Base-by-base conservation (phyloP, 495 filamentous ascomycete genomes). In the Tuber calosporum region DNA sequence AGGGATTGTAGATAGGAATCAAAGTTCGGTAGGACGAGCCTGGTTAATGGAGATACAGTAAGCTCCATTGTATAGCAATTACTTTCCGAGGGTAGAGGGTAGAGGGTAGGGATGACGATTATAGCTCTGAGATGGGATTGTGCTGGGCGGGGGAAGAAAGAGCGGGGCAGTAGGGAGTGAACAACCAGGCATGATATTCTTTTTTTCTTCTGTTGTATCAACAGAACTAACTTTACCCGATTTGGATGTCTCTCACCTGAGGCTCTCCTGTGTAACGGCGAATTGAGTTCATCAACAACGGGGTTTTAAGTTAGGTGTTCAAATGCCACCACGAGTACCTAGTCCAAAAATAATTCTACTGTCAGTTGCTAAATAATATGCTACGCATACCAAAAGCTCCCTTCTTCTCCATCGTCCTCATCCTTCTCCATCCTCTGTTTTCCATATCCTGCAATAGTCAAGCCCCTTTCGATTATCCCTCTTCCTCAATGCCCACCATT, bases 401-500 rank as follows among this genome's bases (percentile, higher is more conserved):
- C 11, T 19, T 58, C n/a, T 66, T 30, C 66, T 73, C 70, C 41
- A 68, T 40, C 38, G 19, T 36, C 39, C 68, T 70, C 69, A 66
- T 69, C 42, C 26, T 39, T 45, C 66, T 43, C 26, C n/a, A 42
- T 37, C 62, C 30, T 20, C 58, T 41, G 13, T 58, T 58, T 30
- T 30, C n/a, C 48, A 26, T 15, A n/a, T 58, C 48, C 30, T 41
- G 67, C 9, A 30, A 41, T 15, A n/a, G n/a, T 13, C 66, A 39
- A 39, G 17, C 71, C 53, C 34, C 39, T 34, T 8, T 40, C 72
- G 19, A 40, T 73, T 69, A 34, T 4, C 38, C 71, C 34, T 30
- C n/a, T 58, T 58, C 83, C 73, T 83, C 83, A 36, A 40, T 74
- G 40, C 68, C 76, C 38, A 17, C 58, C 20, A 68, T 68, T 66